Percentiles rank a stretch among this genome's conserved stretches.
These are phyloP conservation scores for Amanita exitialis DNA, from an alignment of 768 basidiomycete genomes.

Conservation along the genomic window DNA sequence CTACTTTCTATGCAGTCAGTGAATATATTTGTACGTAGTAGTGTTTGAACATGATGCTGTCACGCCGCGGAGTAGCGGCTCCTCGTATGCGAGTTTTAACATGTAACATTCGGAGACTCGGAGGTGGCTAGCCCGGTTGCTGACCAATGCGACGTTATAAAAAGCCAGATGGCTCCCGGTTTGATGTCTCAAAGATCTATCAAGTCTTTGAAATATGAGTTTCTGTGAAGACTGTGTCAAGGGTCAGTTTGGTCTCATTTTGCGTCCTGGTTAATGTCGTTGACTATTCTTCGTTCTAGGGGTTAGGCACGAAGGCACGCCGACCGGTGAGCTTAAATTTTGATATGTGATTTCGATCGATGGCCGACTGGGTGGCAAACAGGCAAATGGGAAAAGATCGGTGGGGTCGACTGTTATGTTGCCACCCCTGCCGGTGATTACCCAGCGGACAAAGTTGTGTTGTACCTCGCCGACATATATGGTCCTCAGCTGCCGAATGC, in stretches of 20 bases:
- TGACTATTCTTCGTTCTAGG: neutral
- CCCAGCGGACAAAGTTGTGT: slow-evolving; percentile 44
- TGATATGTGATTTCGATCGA: neutral
- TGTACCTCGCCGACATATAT: slow-evolving; percentile 45
- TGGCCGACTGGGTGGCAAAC: neutral
- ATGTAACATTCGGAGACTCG: too few relatives aligned
- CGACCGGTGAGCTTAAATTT: slow-evolving; percentile 1
- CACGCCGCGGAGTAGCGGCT: too few relatives aligned
- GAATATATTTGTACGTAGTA: neutral
- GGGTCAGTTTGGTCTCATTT: neutral
- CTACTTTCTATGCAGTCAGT: too few relatives aligned
- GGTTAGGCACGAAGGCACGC: slow-evolving; percentile 5
- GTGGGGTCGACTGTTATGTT: slow-evolving; percentile 41
- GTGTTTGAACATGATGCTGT: neutral
- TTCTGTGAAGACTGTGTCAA: slow-evolving; percentile 6
- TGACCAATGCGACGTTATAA: neutral
- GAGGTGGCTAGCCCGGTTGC: neutral
- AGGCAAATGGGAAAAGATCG: slow-evolving; percentile 40
- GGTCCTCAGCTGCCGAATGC: slow-evolving; percentile 37
- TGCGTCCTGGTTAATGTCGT: neutral
- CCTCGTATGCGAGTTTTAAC: too few relatives aligned
- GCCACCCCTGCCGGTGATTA: slow-evolving; percentile 41
- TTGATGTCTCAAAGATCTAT: neutral
- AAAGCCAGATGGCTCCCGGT: neutral
- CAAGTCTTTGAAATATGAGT: neutral